phyloP scores from a whole-genome alignment of 257 asterid species.

The Scutellaria baicalensis region DNA sequence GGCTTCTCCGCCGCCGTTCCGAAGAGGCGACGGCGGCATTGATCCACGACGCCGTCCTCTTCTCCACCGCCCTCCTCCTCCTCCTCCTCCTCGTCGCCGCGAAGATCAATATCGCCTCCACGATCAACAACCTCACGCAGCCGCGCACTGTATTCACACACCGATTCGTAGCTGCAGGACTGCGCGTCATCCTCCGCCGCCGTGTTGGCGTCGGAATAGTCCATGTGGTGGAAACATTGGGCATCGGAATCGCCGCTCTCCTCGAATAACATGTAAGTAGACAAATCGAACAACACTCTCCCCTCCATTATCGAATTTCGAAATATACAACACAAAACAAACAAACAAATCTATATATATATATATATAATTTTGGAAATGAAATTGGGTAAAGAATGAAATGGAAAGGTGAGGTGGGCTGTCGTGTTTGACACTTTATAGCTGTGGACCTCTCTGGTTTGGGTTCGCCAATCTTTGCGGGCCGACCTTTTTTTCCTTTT shows the following conservation, averaged over 20 bases:
- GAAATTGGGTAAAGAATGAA: constrained; percentile 2
- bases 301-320: constrained; percentile 11
- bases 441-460: constrained; percentile 14
- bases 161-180: constrained; percentile 41
- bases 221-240: constrained; percentile 4
- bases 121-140: not conserved
- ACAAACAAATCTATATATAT: not conserved
- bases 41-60: constrained; percentile 56
- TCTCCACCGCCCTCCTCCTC: constrained; percentile 23
- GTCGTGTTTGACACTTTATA: constrained; percentile 36
- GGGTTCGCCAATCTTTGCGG: constrained; percentile 17
- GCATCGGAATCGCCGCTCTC: constrained; percentile 52
- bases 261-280: constrained; percentile 42
- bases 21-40: constrained; percentile 14
- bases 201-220: not conserved
- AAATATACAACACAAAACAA: not conserved
- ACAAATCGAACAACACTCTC: constrained; percentile 22
- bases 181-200: constrained; percentile 40
- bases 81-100: not conserved
- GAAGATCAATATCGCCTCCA: not conserved
- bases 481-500: not conserved
- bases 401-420: constrained; percentile 26
- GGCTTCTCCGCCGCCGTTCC: constrained; percentile 9
- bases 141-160: not conserved
- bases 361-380: not conserved